Conservation (phyloP, 2,329 filamentous ascomycete species). For the Bipolaris zeicola region DNA sequence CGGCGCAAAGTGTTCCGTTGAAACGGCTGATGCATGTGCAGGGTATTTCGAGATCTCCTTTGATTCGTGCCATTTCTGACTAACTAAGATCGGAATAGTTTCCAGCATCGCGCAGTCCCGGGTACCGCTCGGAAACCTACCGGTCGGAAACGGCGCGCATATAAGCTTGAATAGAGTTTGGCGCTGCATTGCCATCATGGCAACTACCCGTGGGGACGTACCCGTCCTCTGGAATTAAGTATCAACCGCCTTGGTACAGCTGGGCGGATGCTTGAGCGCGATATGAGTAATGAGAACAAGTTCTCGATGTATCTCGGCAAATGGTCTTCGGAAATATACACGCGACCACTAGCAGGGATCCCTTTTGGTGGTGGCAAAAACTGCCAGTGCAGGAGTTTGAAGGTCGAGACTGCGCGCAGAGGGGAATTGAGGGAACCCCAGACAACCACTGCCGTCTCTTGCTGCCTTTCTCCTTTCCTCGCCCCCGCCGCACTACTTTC, state of each 20-base stretch:
- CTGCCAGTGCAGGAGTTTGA: neutral
- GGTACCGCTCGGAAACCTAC: neutral
- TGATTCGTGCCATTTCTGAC: neutral
- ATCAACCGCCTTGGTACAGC: conserved; percentile 20
- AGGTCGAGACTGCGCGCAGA: neutral
- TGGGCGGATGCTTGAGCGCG: conserved; percentile 7
- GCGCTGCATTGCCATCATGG: neutral
- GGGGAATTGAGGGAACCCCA: neutral
- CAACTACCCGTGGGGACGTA: conserved; percentile 1
- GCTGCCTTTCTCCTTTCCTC: neutral
- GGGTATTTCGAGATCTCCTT: neutral
- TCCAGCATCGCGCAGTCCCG: neutral
- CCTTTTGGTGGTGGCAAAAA: neutral
- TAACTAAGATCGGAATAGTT: neutral
- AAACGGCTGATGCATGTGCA: neutral
- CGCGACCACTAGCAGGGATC: neutral
- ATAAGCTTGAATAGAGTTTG: conserved; percentile 8
- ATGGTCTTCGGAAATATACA: too few species aligned
- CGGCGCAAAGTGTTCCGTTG: neutral
- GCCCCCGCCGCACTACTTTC: neutral
- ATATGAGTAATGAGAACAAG: neutral
- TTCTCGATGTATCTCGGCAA: neutral
- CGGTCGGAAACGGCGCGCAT: conserved; percentile 12
- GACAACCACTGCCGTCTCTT: neutral
- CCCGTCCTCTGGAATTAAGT: conserved; percentile 2